These are phyloP conservation scores for Dendrobium huoshanense DNA, from an alignment of 106 monocot genomes.

Conservation along the genomic window DNA sequence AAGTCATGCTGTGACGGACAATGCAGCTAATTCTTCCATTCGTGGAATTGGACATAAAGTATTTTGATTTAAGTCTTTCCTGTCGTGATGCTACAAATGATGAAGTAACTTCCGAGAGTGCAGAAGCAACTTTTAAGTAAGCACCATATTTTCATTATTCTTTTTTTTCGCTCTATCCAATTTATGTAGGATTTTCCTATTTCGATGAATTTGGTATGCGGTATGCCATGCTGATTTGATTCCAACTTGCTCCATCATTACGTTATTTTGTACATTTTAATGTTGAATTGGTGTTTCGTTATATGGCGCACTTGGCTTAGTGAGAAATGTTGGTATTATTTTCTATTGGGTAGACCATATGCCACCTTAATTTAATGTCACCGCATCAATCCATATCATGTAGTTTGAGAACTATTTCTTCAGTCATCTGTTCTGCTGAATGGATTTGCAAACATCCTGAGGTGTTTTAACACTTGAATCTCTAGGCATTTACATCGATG, in stretches of 20 bases:
- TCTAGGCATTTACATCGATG: no score
- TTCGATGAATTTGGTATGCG: background rate
- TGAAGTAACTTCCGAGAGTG: conserved; percentile 86
- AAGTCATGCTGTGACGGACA: conserved; percentile 10
- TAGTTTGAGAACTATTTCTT: no score
- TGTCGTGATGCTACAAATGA: conserved; percentile 93
- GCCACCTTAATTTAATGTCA: no score
- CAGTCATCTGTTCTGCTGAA: no score
- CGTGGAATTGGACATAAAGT: conserved; percentile 92
- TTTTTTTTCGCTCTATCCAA: background rate
- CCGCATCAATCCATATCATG: no score
- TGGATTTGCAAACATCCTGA: no score
- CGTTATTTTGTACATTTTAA: background rate
- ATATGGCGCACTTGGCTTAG: background rate
- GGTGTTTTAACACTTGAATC: no score
- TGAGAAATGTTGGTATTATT: background rate
- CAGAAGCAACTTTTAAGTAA: conserved; percentile 92
- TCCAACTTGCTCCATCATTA: background rate
- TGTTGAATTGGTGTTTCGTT: background rate
- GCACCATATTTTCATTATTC: background rate
- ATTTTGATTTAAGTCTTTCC: conserved; percentile 78
- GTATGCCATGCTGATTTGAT: background rate
- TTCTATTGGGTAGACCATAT: background rate
- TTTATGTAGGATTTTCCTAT: background rate
- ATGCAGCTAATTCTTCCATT: conserved; percentile 96